Conservation (phyloP, 768 basidiomycete genomes). For the Lactifluus subvellereus region DNA sequence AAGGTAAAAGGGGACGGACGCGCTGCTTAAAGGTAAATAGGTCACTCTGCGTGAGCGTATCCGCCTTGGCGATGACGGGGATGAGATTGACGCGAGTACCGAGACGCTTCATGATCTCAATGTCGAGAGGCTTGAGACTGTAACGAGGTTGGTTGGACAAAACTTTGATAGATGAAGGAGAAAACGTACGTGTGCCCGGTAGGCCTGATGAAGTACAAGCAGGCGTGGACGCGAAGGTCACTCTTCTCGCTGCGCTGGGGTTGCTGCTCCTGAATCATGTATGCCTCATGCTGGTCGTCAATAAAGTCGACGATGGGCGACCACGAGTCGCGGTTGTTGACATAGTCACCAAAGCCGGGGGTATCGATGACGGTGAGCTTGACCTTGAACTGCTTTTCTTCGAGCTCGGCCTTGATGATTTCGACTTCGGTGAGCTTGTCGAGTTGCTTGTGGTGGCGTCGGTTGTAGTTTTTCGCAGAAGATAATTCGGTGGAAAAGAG, state of each 20-base stretch:
- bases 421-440: conserved; percentile 99
- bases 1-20: conserved; percentile 42
- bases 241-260: conserved; percentile 93
- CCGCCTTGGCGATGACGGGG: conserved; percentile 95
- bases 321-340: conserved; percentile 99
- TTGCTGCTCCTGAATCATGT: conserved; percentile 98
- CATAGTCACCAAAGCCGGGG: conserved; percentile 99
- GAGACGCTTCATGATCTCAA: conserved; percentile 99
- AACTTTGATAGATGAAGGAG: conserved; percentile 3
- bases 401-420: conserved; percentile 98
- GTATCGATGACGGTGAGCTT: conserved; percentile 99
- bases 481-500: conserved; percentile 98
- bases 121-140: conserved; percentile 94
- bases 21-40: conserved; percentile 88
- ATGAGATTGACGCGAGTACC: conserved; percentile 98
- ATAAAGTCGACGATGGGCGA: conserved; percentile 97
- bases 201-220: conserved; percentile 93
- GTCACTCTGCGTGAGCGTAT: conserved; percentile 93
- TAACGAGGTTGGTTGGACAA: neutral
- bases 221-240: conserved; percentile 93
- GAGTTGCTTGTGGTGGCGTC: conserved; percentile 89
- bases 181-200: conserved; percentile 88
- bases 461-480: conserved; percentile 81
- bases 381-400: conserved; percentile 99
- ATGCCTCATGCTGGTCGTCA: conserved; percentile 91